These are phyloP conservation scores for Nakazawaea ernobii DNA, from an alignment of 805 yeast genomes.

Conservation along the genomic window DNA sequence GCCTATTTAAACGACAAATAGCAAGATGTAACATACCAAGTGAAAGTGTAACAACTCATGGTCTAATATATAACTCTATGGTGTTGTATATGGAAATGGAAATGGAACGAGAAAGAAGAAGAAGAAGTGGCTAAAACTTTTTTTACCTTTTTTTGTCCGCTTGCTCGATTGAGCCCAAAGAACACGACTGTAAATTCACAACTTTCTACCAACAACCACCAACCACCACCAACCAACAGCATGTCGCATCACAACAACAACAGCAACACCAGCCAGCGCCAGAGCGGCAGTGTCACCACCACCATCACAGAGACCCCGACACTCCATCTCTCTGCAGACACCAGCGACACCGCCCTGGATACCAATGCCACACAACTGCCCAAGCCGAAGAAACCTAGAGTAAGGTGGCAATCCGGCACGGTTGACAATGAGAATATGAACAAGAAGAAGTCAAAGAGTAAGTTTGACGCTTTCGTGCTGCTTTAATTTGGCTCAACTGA, in stretches of 20 bases:
- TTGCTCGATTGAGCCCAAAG: too few species aligned
- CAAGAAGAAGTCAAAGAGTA: slow-evolving; percentile 79
- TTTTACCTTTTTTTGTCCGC: too few species aligned
- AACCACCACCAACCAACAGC: too few species aligned
- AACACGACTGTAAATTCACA: not conserved
- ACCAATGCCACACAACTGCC: not conserved
- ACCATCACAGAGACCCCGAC: not conserved
- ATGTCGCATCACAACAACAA: not conserved
- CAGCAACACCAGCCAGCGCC: not conserved
- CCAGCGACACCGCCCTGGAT: not conserved
- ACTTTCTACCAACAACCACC: not conserved
- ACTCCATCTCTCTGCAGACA: not conserved
- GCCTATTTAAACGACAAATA: not conserved
- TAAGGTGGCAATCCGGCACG: slow-evolving; percentile 80
- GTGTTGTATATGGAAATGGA: not conserved
- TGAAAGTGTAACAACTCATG: slow-evolving; percentile 12
- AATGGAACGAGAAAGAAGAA: not conserved
- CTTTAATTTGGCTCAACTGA: not conserved
- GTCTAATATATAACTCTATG: not conserved
- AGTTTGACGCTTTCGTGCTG: slow-evolving; percentile 14
- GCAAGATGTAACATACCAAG: slow-evolving; percentile 4
- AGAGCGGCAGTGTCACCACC: not conserved
- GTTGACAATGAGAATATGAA: slow-evolving; percentile 87
- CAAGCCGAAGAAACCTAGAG: slow-evolving; percentile 35
- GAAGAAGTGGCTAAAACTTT: too few species aligned